These are phyloP conservation scores for Reutealis trisperma DNA, from an alignment of 345 rosid species.

Conservation along the genomic window DNA sequence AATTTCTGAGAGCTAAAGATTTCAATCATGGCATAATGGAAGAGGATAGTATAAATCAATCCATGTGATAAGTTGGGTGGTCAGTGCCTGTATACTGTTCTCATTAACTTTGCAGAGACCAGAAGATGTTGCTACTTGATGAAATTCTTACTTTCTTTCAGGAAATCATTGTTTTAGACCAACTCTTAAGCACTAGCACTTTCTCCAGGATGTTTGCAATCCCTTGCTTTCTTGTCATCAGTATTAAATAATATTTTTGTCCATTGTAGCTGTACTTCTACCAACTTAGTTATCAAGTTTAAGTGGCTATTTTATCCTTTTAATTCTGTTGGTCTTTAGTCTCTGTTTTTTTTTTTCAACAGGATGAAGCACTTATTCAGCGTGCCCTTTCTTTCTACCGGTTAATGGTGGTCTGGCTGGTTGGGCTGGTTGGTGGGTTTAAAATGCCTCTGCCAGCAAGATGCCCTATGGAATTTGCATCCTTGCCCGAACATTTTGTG, in stretches of 20 bases:
- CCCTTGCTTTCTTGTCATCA: not conserved
- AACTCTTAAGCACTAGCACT: not conserved
- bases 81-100: not conserved
- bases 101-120: not conserved
- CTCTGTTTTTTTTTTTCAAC: constrained; percentile 9
- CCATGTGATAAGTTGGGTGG: not conserved
- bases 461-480: constrained; percentile 92
- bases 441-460: constrained; percentile 82
- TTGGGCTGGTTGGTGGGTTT: constrained; percentile 88
- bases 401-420: constrained; percentile 88
- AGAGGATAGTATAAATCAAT: not conserved
- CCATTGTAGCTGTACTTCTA: not conserved
- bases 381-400: constrained; percentile 86
- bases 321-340: constrained; percentile 1
- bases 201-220: not conserved
- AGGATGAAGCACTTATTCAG: constrained; percentile 84
- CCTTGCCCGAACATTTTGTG: constrained; percentile 97
- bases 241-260: not conserved
- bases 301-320: not conserved
- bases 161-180: not conserved
- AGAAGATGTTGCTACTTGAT: not conserved
- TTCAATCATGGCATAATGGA: constrained; percentile 4
- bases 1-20: not conserved
- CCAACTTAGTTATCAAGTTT: not conserved
- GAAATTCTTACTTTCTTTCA: not conserved